Base-by-base conservation (phyloP, 2,329 filamentous ascomycete species). In the Corinectria fuckeliana region DNA sequence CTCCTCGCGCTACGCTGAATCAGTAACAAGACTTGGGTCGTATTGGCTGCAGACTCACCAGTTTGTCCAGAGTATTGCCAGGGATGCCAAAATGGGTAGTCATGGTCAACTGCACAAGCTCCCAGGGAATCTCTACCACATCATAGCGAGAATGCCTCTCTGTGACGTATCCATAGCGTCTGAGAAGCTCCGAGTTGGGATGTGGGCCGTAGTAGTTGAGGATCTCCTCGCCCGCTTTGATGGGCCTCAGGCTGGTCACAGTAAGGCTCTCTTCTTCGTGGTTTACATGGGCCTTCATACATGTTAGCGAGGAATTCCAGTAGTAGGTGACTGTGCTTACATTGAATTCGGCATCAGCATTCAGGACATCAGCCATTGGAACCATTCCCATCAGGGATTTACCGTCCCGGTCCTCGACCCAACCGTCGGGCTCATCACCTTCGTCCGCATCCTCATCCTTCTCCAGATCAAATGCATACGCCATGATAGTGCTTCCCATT, bases 401-500 rank as follows among this genome's bases (percentile, higher is more conserved):
- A 8, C 80, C 80, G 3, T 88, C 81, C 50, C 82, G 81, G 56
- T 90, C 88, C 56, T 89, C 87, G 1, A 89, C 81, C 79, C 88
- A 90, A 41, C 85, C 87, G 21, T 88, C 87, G 6, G 84, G 79
- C 11, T 87, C 84, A 2, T 88, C 84, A 3, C 85, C 81, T 14
- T 87, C 85, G 20, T 87, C 83, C 0, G 78, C 74, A 0, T 85
- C 81, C 4, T 87, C 84, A 0, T 81, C 78, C 7, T 80, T 80
- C 47, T 86, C 85, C 6, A 96, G 84, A 66, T 97, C 93, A 72
- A 97, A 97, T 0, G 92, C 92, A 72, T 96, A 97, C 0, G 92
- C 90, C 92, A 97, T 96, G 66, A 97, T 94, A 14, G 90, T 87
- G 61, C 90, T 93, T 1, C 91, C 93, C 88, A 96, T 93, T 8